Conservation (phyloP, 2,329 filamentous ascomycete genomes). For the Botrytis porri region DNA sequence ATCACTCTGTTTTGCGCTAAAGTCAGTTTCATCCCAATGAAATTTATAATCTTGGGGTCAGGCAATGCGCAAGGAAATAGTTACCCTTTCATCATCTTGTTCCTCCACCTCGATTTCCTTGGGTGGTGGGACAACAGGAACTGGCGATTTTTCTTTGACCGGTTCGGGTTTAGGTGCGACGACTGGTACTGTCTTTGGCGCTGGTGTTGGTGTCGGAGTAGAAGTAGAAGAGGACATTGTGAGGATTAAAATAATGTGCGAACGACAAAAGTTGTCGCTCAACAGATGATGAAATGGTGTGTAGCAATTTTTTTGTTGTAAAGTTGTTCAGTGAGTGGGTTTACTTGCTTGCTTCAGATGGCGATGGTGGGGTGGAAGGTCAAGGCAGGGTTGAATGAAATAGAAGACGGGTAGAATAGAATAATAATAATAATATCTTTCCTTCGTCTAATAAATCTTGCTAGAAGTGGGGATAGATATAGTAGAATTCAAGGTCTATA, state of each 20-base stretch:
- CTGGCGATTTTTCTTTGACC: constrained; percentile 9
- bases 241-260: background rate
- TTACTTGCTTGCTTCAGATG: constrained; percentile 14
- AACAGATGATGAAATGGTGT: background rate
- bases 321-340: constrained; percentile 8
- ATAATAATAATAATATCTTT: too few species aligned
- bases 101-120: background rate
- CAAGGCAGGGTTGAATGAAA: constrained; percentile 13
- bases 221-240: constrained; percentile 13
- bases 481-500: background rate
- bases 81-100: constrained; percentile 24
- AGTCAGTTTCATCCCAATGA: constrained; percentile 16
- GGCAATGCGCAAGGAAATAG: background rate
- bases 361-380: constrained; percentile 14
- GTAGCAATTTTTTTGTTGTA: constrained; percentile 3
- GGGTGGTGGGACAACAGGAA: background rate
- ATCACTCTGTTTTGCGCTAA: constrained; percentile 33
- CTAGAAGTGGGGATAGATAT: background rate
- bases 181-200: background rate
- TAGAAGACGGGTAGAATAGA: background rate
- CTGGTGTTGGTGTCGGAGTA: background rate
- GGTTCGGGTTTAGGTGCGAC: constrained; percentile 1
- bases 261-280: constrained; percentile 15
- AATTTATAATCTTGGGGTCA: background rate
- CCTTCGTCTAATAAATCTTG: constrained; percentile 8